Base-by-base conservation (phyloP, 2,329 filamentous ascomycete species). In the Gyromitra esculenta region DNA sequence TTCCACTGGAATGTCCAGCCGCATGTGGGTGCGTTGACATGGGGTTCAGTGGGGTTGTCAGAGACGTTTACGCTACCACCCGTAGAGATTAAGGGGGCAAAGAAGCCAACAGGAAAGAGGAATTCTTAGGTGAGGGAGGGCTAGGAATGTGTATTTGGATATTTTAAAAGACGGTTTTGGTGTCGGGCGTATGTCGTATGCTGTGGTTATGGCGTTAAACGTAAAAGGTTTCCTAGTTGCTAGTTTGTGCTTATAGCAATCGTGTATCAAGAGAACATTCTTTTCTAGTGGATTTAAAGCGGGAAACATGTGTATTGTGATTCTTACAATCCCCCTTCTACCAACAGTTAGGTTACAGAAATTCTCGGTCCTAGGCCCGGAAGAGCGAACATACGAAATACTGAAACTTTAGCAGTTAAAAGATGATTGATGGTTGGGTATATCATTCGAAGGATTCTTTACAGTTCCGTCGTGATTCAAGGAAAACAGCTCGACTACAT, bases 1-100 rank as follows among this genome's bases (percentile, higher is more conserved):
- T 86, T 98, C 68, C 91, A 96, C 82, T 99, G 97, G 89, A 98
- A 98, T 85, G 92, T 98, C 76, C 96, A 99, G 86, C 96, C 96
- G 41, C 98, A 95, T 93, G 93, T 99, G 9, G 96, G 96, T 13
- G 85, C 91, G 67, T 84, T 98, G 83, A 91, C 91, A 54, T 99
- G 96, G 96, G 91, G 91, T 81, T 86, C 89, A 41, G 83, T 82
- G 21, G 83, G 75, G 1, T n/a, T 77, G 35, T 74, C 75, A 9
- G 25, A 75, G 52, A 18, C 59, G 25, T 73, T 77, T 37, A 77
- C 52, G 13, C 54, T 77, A 13, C 71, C 71, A 21, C 50, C 45
- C 11, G 35, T 75, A 11, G 64, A 77, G 59, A 41, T 25, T 31
- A 66, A 56, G 25, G 41, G 59, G 18, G 52, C 54, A 18, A 73